These are phyloP conservation scores for Neurospora sublineolata DNA, from an alignment of 495 filamentous ascomycete species.

Conservation along the genomic window DNA sequence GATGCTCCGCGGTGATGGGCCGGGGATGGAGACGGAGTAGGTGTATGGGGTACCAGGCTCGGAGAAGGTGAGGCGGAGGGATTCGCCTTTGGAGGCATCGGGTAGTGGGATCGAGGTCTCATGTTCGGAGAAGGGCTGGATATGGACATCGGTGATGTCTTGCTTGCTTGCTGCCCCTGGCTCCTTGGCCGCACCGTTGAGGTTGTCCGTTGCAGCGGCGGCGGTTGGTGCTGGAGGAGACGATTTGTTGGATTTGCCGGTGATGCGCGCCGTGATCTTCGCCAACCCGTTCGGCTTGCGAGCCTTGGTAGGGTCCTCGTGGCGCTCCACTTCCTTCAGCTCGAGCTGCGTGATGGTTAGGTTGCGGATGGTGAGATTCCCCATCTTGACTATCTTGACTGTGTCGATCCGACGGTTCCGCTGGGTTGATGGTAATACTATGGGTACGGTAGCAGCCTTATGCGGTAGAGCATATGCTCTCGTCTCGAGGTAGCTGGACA, in stretches of 20 bases:
- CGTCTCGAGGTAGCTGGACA: not conserved
- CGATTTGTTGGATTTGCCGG: slow-evolving; percentile 24
- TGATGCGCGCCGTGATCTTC: slow-evolving; percentile 43
- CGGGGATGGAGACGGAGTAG: slow-evolving; percentile 31
- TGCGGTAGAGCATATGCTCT: not conserved
- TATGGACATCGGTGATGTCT: slow-evolving; percentile 20
- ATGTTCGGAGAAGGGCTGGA: slow-evolving; percentile 28
- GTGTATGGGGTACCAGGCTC: slow-evolving; percentile 21
- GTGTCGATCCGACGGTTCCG: not conserved
- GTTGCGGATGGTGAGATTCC: slow-evolving; percentile 70
- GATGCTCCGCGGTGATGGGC: slow-evolving; percentile 14
- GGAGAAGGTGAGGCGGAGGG: slow-evolving; percentile 34
- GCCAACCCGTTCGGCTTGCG: slow-evolving; percentile 27
- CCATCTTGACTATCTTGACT: slow-evolving; percentile 6
- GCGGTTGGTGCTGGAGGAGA: slow-evolving; percentile 3
- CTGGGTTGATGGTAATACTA: not conserved
- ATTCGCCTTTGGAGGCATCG: slow-evolving; percentile 22
- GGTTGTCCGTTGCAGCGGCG: slow-evolving; percentile 8
- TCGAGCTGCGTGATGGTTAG: slow-evolving; percentile 62
- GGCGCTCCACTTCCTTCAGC: slow-evolving; percentile 65
- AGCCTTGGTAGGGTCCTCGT: slow-evolving; percentile 27
- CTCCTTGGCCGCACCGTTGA: not conserved
- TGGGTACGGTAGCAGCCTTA: not conserved
- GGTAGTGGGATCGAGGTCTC: slow-evolving; percentile 24
- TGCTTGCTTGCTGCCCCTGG: slow-evolving; percentile 11